These are phyloP conservation scores for Suillus discolor DNA, from an alignment of 768 basidiomycete genomes.

Conservation along the genomic window DNA sequence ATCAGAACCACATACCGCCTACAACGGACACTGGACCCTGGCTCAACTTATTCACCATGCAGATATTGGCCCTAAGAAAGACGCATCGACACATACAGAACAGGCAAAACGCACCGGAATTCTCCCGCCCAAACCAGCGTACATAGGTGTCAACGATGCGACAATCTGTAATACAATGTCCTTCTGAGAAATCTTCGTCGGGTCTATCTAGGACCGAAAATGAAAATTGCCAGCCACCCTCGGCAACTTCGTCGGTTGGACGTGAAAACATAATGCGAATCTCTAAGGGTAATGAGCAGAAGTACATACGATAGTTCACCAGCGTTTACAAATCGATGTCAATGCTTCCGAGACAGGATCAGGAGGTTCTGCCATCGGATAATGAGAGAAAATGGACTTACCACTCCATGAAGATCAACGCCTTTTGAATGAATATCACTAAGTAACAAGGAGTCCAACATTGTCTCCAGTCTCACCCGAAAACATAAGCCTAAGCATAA, in stretches of 20 bases:
- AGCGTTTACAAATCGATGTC: conserved; percentile 45
- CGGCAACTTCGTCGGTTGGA: conserved; percentile 19
- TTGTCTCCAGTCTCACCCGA: conserved; percentile 32
- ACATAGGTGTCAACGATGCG: conserved; percentile 5
- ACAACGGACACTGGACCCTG: background rate
- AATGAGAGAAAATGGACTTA: conserved; percentile 18
- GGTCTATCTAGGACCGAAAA: conserved; percentile 12
- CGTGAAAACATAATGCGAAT: conserved; percentile 10
- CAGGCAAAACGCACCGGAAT: conserved; percentile 27
- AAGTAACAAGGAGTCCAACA: conserved; percentile 23
- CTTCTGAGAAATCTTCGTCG: conserved; percentile 19
- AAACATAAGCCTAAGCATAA: conserved; percentile 7
- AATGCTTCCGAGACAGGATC: background rate
- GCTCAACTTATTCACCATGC: background rate
- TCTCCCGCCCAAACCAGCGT: conserved; percentile 28
- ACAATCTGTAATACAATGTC: conserved; percentile 34
- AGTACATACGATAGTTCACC: background rate
- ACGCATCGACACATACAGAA: background rate
- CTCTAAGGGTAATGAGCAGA: background rate
- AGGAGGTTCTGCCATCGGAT: background rate
- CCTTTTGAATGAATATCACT: conserved; percentile 37
- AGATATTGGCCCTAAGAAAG: background rate
- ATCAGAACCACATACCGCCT: conserved; percentile 6
- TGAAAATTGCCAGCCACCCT: conserved; percentile 23
- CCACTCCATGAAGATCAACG: conserved; percentile 41